A percentile compares a stretch with the other conserved stretches of the same genome.
Conservation (phyloP, 2,329 filamentous ascomycete genomes). For the Exophiala lecanii-corni region DNA sequence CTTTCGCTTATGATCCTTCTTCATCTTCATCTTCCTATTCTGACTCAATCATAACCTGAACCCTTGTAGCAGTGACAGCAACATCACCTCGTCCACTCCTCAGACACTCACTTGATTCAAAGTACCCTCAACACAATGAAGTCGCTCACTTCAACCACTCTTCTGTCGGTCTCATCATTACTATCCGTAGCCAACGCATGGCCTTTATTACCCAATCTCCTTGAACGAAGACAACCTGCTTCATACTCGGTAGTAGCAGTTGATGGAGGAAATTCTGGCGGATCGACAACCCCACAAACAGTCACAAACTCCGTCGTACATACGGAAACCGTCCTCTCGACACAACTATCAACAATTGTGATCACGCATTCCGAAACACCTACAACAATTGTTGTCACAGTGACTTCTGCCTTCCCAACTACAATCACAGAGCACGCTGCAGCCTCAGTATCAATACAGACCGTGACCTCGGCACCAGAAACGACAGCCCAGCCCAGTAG, state of each 20-base stretch:
- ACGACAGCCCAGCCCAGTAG: conserved; percentile 1
- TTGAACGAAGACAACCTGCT: conserved; percentile 20
- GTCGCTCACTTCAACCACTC: conserved; percentile 1
- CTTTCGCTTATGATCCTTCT: background rate
- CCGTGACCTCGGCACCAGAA: conserved; percentile 6
- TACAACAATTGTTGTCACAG: conserved; percentile 24
- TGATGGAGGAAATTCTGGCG: conserved; percentile 29
- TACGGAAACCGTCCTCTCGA: conserved; percentile 25
- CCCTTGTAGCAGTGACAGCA: conserved; percentile 6
- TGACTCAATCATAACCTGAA: conserved; percentile 4
- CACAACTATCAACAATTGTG: conserved; percentile 28
- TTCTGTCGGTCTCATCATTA: conserved; percentile 11
- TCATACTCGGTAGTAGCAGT: conserved; percentile 34
- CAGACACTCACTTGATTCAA: background rate
- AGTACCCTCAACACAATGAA: conserved; percentile 11
- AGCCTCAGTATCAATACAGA: conserved; percentile 10
- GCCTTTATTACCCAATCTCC: conserved; percentile 7
- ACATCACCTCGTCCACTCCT: conserved; percentile 1
- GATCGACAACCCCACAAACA: conserved; percentile 17
- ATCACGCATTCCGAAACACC: conserved; percentile 22
- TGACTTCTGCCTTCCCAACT: conserved; percentile 16
- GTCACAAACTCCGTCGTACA: conserved; percentile 28
- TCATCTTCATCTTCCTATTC: conserved; percentile 3
- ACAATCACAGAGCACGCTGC: conserved; percentile 17
- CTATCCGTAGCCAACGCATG: conserved; percentile 13